A percentile compares a stretch with the other conserved stretches of the same genome.
These are phyloP conservation scores for Stephanodiscus minutulus DNA, from an alignment of 108 stramenopile genomes.

Conservation along the genomic window DNA sequence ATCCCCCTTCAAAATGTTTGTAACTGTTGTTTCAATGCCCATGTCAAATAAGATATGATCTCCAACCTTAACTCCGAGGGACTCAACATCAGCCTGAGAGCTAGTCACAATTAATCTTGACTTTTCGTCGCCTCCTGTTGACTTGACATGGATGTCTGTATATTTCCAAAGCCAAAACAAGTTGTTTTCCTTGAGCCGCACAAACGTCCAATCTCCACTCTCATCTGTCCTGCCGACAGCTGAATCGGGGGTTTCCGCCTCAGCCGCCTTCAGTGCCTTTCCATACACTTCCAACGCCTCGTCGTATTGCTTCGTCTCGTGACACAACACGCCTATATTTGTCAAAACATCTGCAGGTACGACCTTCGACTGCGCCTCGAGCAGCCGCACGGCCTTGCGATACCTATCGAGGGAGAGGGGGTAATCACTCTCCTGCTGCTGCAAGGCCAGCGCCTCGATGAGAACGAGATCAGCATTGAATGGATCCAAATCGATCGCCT, in stretches of 20 bases:
- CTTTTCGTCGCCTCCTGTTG: constrained; percentile 17
- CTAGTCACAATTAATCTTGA: constrained; percentile 31
- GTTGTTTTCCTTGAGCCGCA: constrained; percentile 64
- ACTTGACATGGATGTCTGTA: constrained; percentile 28
- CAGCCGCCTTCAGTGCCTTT: constrained; percentile 59
- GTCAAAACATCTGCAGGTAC: constrained; percentile 69
- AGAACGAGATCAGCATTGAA: constrained; percentile 76
- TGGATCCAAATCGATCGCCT: constrained; percentile 88
- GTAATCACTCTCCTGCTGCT: constrained; percentile 77
- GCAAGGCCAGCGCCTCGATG: constrained; percentile 80
- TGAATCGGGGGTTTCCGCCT: constrained; percentile 24
- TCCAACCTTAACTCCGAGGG: constrained; percentile 49
- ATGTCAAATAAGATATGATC: constrained; percentile 32
- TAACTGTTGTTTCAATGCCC: constrained; percentile 27
- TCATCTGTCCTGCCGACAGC: constrained; percentile 36
- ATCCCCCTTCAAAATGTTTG: constrained; percentile 24
- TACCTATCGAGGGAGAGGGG: constrained; percentile 68
- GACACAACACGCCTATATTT: constrained; percentile 84
- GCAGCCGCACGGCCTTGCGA: constrained; percentile 73
- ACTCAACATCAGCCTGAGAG: constrained; percentile 27
- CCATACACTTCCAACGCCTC: constrained; percentile 66
- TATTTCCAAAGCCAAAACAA: constrained; percentile 72
- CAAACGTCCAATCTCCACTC: constrained; percentile 46
- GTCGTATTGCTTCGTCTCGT: constrained; percentile 78
- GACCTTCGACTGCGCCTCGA: constrained; percentile 58